Base-by-base conservation (phyloP, 2,329 filamentous ascomycete genomes). In the Thyridium curvatum region DNA sequence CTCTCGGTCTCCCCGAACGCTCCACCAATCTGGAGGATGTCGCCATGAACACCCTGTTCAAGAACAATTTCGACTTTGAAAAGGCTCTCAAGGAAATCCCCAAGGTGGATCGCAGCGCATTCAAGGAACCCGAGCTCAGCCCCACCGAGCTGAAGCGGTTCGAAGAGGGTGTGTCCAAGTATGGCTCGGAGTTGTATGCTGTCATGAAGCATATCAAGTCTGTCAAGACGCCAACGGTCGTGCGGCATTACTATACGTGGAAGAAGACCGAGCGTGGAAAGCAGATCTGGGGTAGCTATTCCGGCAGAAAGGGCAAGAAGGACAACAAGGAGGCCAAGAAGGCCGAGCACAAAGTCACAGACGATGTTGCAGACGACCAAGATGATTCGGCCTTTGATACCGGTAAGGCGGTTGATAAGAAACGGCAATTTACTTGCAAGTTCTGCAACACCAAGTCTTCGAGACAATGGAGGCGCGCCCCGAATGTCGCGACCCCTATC, bases 321-420 rank as follows among this genome's bases (percentile, higher is more conserved):
- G 87, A 94, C 54, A 80, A 81, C 33, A 86, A 82, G 54, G 87
- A 94, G 53, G 81, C 81, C 32, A 86, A 82, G 55, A 84, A 80
- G 51, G 77, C 75, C 18, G 84, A 86, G 52, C 79, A 79, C 21
- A 94, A 93, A 58, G 67, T 95, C 21, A 79, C 93, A 44, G 90
- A 96, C 51, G 91, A 97, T 57, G 82, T 98, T 45, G 93, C 91
- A 8, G 85, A 98, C 57, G 84, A 91, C 45, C 75, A 85, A 12
- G 93, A 98, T 51, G 93, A 98, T 61, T 98, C 93, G 6, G 93
- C 93, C 3, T 98, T 95, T 52, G 93, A 98, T 58, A 82, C 81
- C 35, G 83, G 83, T 31, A 98, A 97, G 65, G 89, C 91, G 0
- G 63, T 66, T 3, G 72, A 79, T 43, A 84, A 83, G 58, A 94